Base-by-base conservation (phyloP, 352 stramenopile genomes). In the Globisporangium viniferum region DNA sequence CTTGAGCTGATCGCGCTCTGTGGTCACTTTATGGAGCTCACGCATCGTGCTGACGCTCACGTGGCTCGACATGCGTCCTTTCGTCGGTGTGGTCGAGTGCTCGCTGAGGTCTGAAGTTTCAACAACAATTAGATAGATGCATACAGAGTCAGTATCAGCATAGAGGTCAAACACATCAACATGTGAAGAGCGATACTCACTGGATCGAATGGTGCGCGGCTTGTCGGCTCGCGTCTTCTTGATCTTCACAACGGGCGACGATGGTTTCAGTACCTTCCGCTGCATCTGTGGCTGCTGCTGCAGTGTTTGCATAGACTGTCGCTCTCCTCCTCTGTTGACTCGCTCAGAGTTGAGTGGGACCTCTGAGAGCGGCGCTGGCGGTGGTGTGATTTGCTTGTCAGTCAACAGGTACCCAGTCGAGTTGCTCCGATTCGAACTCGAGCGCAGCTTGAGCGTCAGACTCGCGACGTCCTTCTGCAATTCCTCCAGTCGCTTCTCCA, bases 1-100 rank as follows among this genome's bases (percentile, higher is more conserved):
- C 4, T 79, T 82, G 3, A 95, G 79, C 55, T 91, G 86, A 61
- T 95, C 88, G n/a, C 85, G 75, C 49, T 94, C 84, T 0, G 82
- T 85, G 1, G 78, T 86, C 15, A 92, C 77, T 12, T 78, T 76
- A 15, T 90, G 84, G 12, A 95, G 78, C 51, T 95, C 78, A 27
- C 84, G 73, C 36, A 83, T 69, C 3, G 72, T 73, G 35, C 69
- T 75, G 8, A 81, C 73, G 9, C 64, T 69, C 22, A 66, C 69
- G 51, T 73, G 73, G 41, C 41, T 59, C 5, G 51, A 48, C 12
- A 62, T 48, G 27, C 72, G 61, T 31, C 71, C 59, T 35, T 58
- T 62, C 15, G 46, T 66, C 3, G 66, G 66, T 2, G 64, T 71
- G 29, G 64, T 64, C 14, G 60, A 68, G 51, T 77, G 35, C 1